These are phyloP conservation scores for Xylaria sp. DNA, from an alignment of 2,329 filamentous ascomycete species.

Conservation along the genomic window DNA sequence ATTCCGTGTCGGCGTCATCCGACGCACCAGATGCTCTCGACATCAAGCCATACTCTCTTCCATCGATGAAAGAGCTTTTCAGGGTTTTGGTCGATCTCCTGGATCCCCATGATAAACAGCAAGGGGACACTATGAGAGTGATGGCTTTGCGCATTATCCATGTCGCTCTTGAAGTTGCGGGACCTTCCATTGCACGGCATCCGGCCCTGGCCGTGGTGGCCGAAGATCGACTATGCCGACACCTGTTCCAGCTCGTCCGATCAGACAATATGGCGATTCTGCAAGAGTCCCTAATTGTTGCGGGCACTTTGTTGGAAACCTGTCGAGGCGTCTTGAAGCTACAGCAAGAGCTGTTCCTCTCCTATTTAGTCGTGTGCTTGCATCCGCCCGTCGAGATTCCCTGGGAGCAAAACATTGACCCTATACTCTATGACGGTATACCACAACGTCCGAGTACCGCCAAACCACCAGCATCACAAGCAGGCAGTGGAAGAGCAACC, in stretches of 20 bases:
- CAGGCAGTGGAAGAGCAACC: conserved; percentile 83
- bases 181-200: conserved; percentile 92
- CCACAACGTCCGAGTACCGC: conserved; percentile 89
- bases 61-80: conserved; percentile 94
- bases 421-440: conserved; percentile 89
- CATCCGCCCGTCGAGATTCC: conserved; percentile 96
- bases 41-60: conserved; percentile 89
- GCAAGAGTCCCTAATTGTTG: conserved; percentile 90
- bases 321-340: conserved; percentile 91
- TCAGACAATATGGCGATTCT: conserved; percentile 97
- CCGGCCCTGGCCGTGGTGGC: conserved; percentile 87
- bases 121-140: conserved; percentile 94
- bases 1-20: conserved; percentile 39
- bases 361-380: conserved; percentile 92
- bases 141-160: conserved; percentile 98
- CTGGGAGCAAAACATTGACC: conserved; percentile 87
- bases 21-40: conserved; percentile 54
- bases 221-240: conserved; percentile 91
- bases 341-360: conserved; percentile 95
- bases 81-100: conserved; percentile 92
- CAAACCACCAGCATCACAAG: conserved; percentile 78
- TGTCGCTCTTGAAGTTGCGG: conserved; percentile 94
- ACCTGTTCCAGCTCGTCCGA: conserved; percentile 94
- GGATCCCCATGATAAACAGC: conserved; percentile 90
- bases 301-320: conserved; percentile 88